A percentile compares a stretch with the other conserved stretches of the same genome.
Evolutionary conservation across 1,139 yeast species (phyloP).

Genomic region (Wickerhamomyces sp.): DNA sequence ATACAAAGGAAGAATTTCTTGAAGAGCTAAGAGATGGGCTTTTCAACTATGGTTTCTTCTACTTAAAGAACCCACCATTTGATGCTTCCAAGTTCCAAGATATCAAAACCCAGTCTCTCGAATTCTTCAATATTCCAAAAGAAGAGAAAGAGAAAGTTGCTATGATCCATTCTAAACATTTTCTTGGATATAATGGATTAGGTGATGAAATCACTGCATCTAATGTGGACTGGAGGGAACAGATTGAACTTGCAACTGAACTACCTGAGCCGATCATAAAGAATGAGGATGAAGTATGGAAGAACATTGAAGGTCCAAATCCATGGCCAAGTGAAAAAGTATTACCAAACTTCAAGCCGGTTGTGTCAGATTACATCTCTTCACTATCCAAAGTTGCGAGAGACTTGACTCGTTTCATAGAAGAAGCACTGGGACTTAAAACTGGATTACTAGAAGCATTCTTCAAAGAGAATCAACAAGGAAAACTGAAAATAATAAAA

Average conservation of each 20-base stretch:
- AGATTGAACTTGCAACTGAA: slow-evolving; percentile 63
- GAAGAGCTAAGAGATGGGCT: slow-evolving; percentile 46
- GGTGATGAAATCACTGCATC: slow-evolving; percentile 65
- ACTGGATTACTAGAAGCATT: slow-evolving; percentile 41
- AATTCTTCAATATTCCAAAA: slow-evolving; percentile 51
- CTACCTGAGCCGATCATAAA: slow-evolving; percentile 39
- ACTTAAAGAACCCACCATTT: slow-evolving; percentile 35
- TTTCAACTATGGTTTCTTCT: slow-evolving; percentile 57
- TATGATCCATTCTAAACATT: slow-evolving; percentile 61
- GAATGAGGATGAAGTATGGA: slow-evolving; percentile 44
- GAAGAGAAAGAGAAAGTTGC: slow-evolving; percentile 47
- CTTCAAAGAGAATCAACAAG: slow-evolving; percentile 48
- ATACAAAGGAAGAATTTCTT: slow-evolving; percentile 40
- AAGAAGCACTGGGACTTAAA: slow-evolving; percentile 51
- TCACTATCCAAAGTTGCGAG: slow-evolving; percentile 44
- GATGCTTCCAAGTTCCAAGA: slow-evolving; percentile 31
- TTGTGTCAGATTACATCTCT: slow-evolving; percentile 40
- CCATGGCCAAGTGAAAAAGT: slow-evolving; percentile 47
- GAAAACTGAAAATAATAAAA: slow-evolving; percentile 49
- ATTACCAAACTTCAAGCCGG: slow-evolving; percentile 47
- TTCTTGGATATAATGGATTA: slow-evolving; percentile 59
- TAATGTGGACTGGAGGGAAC: slow-evolving; percentile 61
- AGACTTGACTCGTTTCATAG: slow-evolving; percentile 40
- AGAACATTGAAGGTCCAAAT: slow-evolving; percentile 62
- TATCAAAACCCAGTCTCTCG: slow-evolving; percentile 39